Conservation (phyloP, 208 protist species). For the Wallacemonas sp. region DNA sequence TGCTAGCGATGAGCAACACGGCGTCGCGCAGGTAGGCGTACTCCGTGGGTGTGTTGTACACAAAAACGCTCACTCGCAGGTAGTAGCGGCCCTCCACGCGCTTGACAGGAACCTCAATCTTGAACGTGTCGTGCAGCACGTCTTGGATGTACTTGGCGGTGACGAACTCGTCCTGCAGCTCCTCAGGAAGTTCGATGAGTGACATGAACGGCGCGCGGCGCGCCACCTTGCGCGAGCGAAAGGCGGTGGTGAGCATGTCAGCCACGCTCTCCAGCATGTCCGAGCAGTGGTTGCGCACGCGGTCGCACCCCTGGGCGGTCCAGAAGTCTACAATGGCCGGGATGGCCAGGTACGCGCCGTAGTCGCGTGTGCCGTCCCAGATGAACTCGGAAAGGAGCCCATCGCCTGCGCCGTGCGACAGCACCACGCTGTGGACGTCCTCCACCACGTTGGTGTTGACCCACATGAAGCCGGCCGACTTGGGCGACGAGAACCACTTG, state of each 20-base stretch:
- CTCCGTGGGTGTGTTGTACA: slow-evolving; percentile 88
- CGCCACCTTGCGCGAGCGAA: slow-evolving; percentile 65
- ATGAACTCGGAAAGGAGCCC: slow-evolving; percentile 91
- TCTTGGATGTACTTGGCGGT: slow-evolving; percentile 85
- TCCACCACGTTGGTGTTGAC: slow-evolving; percentile 43
- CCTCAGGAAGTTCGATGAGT: slow-evolving; percentile 81
- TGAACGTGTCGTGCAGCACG: slow-evolving; percentile 68
- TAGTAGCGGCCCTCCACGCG: slow-evolving; percentile 78
- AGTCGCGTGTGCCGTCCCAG: slow-evolving; percentile 90
- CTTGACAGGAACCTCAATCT: slow-evolving; percentile 90
- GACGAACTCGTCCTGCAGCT: slow-evolving; percentile 59
- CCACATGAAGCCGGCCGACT: slow-evolving; percentile 90
- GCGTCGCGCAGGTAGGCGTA: slow-evolving; percentile 85
- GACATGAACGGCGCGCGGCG: slow-evolving; percentile 83
- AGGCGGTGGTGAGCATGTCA: slow-evolving; percentile 70
- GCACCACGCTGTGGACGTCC: slow-evolving; percentile 67
- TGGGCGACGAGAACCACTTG: slow-evolving; percentile 91
- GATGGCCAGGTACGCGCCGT: slow-evolving; percentile 80
- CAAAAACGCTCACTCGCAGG: slow-evolving; percentile 83
- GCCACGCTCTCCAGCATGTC: slow-evolving; percentile 49
- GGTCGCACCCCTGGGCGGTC: slow-evolving; percentile 53
- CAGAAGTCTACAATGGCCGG: slow-evolving; percentile 83
- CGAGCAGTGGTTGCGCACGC: slow-evolving; percentile 61
- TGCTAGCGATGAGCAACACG: slow-evolving; percentile 55
- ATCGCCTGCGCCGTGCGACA: slow-evolving; percentile 87